A percentile compares a stretch with the other conserved stretches of the same genome.
Conservation (phyloP, 345 rosid genomes). For the Brassica napus region Da-Ae NC_063435.1:4510001-4510500, state of each 20-base stretch:
- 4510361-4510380: background rate
- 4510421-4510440: constrained; percentile 22
- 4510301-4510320: constrained; percentile 7
- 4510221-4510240: constrained; percentile 42
- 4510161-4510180: background rate
- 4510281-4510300: constrained; percentile 37
- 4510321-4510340: background rate
- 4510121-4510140: constrained; percentile 40
- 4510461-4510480: constrained; percentile 53
- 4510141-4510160: constrained; percentile 4
- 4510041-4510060: constrained; percentile 36
- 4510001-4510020: background rate
- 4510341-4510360: background rate
- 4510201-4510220: constrained; percentile 43
- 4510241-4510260: constrained; percentile 39
- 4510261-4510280: constrained; percentile 29
- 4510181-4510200: constrained; percentile 14
- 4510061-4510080: background rate
- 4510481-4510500: constrained; percentile 69
- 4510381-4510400: constrained; percentile 25
- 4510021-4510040: constrained; percentile 24
- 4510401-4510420: constrained; percentile 50
- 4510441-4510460: constrained; percentile 48
- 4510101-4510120: constrained; percentile 41
- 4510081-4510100: constrained; percentile 40